Base-by-base conservation (phyloP, 164 flowering plant species). In the Dillenia turbinata region DNA sequence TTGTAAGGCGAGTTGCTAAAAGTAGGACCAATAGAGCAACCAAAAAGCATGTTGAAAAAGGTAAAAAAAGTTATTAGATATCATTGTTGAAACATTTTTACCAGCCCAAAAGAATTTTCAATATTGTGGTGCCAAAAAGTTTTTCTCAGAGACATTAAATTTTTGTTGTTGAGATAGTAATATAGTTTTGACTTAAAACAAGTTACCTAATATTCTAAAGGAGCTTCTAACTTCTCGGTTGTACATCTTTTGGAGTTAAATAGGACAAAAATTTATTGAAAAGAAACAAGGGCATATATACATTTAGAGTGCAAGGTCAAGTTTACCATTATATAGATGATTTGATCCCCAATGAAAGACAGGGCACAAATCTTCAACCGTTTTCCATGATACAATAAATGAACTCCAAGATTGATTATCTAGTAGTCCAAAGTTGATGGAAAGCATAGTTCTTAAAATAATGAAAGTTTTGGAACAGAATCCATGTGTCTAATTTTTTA, bases 211-310 rank as follows among this genome's bases (percentile, higher is more conserved):
- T 22, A 8, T 22, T 54, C 57, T 44, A 4, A 22, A 10, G 3
- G 43, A 54, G 14, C 7, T 54, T 9, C 3, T 54, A 10, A 24
- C 14, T 3, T 22, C 12, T 49, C 2, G 44, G 54, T 47, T 60
- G 49, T 17, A 60, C 54, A 13, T 60, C 63, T 8, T 60, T 40
- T 24, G 63, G 63, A 9, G 54, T 50, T 10, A 60, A 33, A 60
- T 48, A 3, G 49, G 63, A 60, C 11, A 19, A 8, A n/a, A 12
- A 60, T 8, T 19, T 60, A 6, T 40, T 12, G 1, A 60, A 16
- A 16, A 60, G 47, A 26, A 60, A 49, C 9, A 48, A n/a, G 2
- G 48, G 65, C 10, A 16, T 61, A 10, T 61, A 52, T 10, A 61
- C 65, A 8, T 61, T 61, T 22, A 15, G 15, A 15, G 49, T 44